phyloP scores from a whole-genome alignment of 768 basidiomycete genomes.

The Amanita thiersii region DNA sequence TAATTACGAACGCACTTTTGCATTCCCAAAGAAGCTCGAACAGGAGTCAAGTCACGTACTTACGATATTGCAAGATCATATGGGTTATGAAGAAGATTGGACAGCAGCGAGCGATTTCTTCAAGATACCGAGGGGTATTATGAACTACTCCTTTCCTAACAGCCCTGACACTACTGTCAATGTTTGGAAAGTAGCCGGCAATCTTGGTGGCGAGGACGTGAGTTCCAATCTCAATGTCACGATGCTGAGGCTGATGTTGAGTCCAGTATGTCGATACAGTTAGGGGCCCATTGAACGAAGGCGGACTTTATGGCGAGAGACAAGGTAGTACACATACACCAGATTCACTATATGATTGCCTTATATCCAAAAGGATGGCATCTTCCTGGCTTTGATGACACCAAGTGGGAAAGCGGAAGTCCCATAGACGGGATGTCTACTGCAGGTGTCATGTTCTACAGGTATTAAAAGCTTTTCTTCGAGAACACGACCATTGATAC shows the following conservation, averaged over 20 bases:
- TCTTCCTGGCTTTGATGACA: conserved; percentile 46
- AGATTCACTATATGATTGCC: conserved; percentile 8
- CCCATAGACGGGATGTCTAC: conserved; percentile 32
- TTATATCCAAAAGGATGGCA: conserved; percentile 35
- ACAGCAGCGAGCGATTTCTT: conserved; percentile 33
- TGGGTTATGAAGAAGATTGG: conserved; percentile 43
- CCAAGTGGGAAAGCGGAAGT: conserved; percentile 31
- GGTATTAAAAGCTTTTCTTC: conserved; percentile 17
- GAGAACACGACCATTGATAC: neutral
- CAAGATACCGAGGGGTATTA: conserved; percentile 40
- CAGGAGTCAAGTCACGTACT: conserved; percentile 30
- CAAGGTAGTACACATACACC: too few relatives aligned
- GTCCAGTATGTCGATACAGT: conserved; percentile 35
- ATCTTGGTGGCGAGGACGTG: conserved; percentile 39
- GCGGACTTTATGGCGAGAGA: conserved; percentile 49
- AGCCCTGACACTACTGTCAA: conserved; percentile 26
- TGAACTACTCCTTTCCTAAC: conserved; percentile 37
- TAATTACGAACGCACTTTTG: conserved; percentile 24
- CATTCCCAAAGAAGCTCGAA: conserved; percentile 21
- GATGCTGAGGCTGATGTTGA: neutral
- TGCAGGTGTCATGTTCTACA: conserved; percentile 42
- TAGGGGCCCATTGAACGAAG: conserved; percentile 54
- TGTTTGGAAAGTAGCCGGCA: conserved; percentile 44
- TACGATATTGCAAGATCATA: conserved; percentile 47
- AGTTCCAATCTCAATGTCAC: conserved; percentile 8